Evolutionary conservation across 2,329 filamentous ascomycete species (phyloP).

Genomic region (Diaporthe eres): DNA sequence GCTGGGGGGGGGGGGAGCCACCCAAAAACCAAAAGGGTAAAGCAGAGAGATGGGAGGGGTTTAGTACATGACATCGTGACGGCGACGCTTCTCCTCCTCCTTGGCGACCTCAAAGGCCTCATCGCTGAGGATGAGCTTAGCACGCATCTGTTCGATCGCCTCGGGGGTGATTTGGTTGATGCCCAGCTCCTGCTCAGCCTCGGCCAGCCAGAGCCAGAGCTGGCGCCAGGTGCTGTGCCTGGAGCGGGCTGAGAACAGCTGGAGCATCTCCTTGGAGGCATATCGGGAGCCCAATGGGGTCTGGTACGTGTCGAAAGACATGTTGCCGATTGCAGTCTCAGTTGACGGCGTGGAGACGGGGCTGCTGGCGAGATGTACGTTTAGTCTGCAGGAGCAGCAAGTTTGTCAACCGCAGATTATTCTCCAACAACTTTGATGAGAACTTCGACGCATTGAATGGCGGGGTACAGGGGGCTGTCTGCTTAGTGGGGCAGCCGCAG

Average conservation of each 20-base stretch:
- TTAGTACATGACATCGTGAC: constrained; percentile 60
- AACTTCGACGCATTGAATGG: constrained; percentile 30
- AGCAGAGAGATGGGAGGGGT: neutral
- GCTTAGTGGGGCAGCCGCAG: constrained; percentile 6
- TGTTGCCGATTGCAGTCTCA: neutral
- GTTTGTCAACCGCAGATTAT: neutral
- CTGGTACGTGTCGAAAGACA: constrained; percentile 67
- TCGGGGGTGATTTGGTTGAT: constrained; percentile 78
- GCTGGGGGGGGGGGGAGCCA: too few relatives aligned
- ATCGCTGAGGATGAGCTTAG: constrained; percentile 81
- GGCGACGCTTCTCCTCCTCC: constrained; percentile 80
- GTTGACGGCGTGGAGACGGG: neutral
- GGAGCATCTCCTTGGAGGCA: constrained; percentile 81
- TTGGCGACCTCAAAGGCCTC: constrained; percentile 82
- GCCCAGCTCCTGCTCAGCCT: constrained; percentile 85
- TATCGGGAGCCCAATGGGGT: constrained; percentile 81
- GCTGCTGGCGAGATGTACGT: neutral
- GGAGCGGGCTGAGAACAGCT: constrained; percentile 83
- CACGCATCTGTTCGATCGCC: constrained; percentile 82
- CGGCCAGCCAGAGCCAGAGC: constrained; percentile 88
- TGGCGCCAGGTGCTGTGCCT: constrained; percentile 85
- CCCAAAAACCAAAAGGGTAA: neutral
- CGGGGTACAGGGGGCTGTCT: constrained; percentile 31
- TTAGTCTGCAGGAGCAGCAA: neutral
- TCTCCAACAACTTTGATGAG: constrained; percentile 33